These are phyloP conservation scores for Lathyrus sativus DNA, from an alignment of 306 rosid genomes.

Conservation along the genomic window DNA sequence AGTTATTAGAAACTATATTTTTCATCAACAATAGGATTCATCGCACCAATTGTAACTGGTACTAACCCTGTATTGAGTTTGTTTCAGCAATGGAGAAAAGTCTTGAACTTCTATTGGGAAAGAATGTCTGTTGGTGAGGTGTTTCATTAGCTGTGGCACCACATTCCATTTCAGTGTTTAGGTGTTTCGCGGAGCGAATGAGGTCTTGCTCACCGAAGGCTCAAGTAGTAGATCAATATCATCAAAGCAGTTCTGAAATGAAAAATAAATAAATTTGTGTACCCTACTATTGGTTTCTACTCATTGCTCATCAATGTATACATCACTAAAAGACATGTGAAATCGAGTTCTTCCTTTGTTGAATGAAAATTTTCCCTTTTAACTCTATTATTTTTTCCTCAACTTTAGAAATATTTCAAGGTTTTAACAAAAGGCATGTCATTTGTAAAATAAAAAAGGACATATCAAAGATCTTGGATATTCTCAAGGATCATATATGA, in stretches of 20 bases:
- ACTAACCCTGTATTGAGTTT: not conserved
- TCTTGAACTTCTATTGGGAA: not conserved
- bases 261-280: not conserved
- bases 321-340: conserved; percentile 1
- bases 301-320: not conserved
- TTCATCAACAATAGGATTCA: not conserved
- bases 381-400: not conserved
- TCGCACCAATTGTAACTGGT: not conserved
- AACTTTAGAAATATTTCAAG: not conserved
- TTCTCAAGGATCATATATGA: conserved; percentile 18
- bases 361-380: not conserved
- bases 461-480: not conserved
- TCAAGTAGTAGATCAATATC: not conserved
- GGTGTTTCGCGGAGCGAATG: not conserved
- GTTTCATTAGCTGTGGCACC: not conserved
- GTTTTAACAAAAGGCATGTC: not conserved
- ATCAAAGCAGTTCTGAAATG: conserved; percentile 1
- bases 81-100: not conserved
- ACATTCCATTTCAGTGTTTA: not conserved
- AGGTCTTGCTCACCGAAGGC: not conserved
- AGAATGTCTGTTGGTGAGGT: not conserved
- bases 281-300: not conserved
- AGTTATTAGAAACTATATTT: no score
- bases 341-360: not conserved
- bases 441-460: not conserved